Evolutionary conservation across 352 stramenopile species (phyloP).

Genomic region (Phytophthora syringae): DNA sequence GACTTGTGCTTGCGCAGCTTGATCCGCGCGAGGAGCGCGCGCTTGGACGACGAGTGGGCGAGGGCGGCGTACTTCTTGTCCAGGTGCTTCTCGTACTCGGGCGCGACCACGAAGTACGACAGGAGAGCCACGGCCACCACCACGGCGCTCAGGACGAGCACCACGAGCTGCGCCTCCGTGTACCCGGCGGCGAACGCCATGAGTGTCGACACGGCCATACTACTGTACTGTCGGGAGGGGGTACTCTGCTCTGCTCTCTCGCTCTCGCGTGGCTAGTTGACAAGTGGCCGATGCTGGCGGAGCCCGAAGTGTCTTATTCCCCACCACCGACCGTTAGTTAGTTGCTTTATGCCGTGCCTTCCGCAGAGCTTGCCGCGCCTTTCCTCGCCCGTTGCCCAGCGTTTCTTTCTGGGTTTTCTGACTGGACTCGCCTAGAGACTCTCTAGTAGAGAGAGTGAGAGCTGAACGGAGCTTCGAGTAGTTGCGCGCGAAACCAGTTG

Average conservation of each 20-base stretch:
- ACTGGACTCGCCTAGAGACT: not conserved
- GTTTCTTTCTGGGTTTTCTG: conserved; percentile 36
- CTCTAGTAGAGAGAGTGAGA: conserved; percentile 6
- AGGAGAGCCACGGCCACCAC: conserved; percentile 66
- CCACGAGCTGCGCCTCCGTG: conserved; percentile 59
- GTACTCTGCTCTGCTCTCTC: not conserved
- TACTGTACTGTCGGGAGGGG: not conserved
- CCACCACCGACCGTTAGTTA: conserved; percentile 2
- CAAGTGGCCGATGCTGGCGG: conserved; percentile 17
- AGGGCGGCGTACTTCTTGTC: conserved; percentile 63
- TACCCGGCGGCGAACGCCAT: conserved; percentile 30
- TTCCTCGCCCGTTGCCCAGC: conserved; percentile 37
- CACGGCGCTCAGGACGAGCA: conserved; percentile 58
- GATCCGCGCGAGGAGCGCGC: conserved; percentile 28
- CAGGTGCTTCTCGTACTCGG: conserved; percentile 77
- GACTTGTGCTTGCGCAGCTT: conserved; percentile 48
- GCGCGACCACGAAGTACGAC: conserved; percentile 84
- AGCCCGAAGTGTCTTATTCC: conserved; percentile 16
- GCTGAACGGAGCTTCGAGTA: conserved; percentile 22
- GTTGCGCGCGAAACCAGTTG: conserved; percentile 1
- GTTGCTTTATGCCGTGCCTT: conserved; percentile 18
- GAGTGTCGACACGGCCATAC: conserved; percentile 29
- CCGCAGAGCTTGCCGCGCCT: conserved; percentile 25
- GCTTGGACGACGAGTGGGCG: conserved; percentile 38
- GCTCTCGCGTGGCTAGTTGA: conserved; percentile 12